Evolutionary conservation across 2,329 filamentous ascomycete genomes (phyloP), one percentile per base, ranked within the genome.

Genomic region (Talaromyces marneffei): DNA sequence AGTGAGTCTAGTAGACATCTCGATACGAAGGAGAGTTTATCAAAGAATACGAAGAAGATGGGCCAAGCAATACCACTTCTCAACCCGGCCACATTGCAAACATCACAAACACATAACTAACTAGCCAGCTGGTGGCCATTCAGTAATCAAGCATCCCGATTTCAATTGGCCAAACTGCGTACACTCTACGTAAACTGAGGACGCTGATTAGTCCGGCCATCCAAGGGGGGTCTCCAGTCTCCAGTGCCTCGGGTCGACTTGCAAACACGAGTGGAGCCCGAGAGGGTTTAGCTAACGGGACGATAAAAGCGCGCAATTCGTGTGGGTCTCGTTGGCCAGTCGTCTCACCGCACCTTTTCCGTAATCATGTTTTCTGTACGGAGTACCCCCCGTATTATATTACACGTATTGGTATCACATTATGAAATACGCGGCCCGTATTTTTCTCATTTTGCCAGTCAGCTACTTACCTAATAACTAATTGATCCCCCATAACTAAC

Each of bases 181-280:
- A 44, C 7, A 16, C 16, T 16, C 37, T n/a, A n/a, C n/a, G 5
- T 39, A 42, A 7, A 8, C 40, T 44, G 20, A 23, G 40, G 9
- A n/a, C 6, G 46, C 7, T 50, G 46, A 25, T 50, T 50, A 14
- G 46, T 16, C 25, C 1, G 16, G 25, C 16, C 25, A n/a, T 48
- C 2, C 44, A 48, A 29, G 7, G 16, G 40, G 40, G 46, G 14
- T 23, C 50, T 25, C 29, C 50, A 53, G 50, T 58, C 42, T 39
- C 57, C 57, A 59, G 57, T 59, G 42, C 42, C 33, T 31, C 46
- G 57, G 57, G 57, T 59, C 57, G 46, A 59, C 57, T 50, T 52
- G 57, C 44, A 59, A 59, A 12, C 4, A 29, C 4, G n/a, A 25
- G 57, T 59, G 57, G 40, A 52, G 48, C 48, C 48, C 48, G 27